Base-by-base conservation (phyloP, 129 eudicot genomes). In the Oenanthe sinensis region DNA sequence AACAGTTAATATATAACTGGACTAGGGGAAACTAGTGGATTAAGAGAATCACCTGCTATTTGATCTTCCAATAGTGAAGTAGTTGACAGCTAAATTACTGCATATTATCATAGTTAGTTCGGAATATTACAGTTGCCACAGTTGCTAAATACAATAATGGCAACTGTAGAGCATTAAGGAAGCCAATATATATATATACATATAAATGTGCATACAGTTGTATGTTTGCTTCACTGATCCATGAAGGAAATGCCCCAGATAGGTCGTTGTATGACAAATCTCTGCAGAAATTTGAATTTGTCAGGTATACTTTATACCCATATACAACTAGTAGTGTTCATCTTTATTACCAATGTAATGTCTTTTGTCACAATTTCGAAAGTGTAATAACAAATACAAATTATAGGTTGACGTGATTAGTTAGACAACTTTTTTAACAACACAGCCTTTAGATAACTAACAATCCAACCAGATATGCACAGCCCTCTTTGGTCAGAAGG, bases 181-280 rank as follows among this genome's bases (percentile, higher is more conserved):
- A 42, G n/a, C 22, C 9, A 65, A 45, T 15, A 75, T 12, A 40
- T 44, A 45, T 15, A 75, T 12, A 40, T 44, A 33, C n/a, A 30
- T 44, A 36, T 15, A 47, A 11, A 16, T 76, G 43, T 73, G 81
- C 96, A 19, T 87, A 93, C 97, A 91, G 81, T 85, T 93, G 97
- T 47, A 90, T 74, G 80, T 74, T 81, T 71, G 22, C 65, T 63
- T 78, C 79, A 20, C 71, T 79, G 75, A 83, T 79, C 98, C 98
- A 93, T 76, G 95, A 83, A 79, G 97, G 96, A 69, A 93, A 81
- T 77, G 84, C 85, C 81, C 98, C 98, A 46, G 97, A 93, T 81
- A 93, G 78, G 73, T 78, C 81, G 79, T 93, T 93, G 91, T 93
- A 90, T 8, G 98, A 93, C 68, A 93, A 49, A 85, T 93, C 98